Conservation (phyloP, 23 red algal species). For the Gracilariopsis chorda region DNA sequence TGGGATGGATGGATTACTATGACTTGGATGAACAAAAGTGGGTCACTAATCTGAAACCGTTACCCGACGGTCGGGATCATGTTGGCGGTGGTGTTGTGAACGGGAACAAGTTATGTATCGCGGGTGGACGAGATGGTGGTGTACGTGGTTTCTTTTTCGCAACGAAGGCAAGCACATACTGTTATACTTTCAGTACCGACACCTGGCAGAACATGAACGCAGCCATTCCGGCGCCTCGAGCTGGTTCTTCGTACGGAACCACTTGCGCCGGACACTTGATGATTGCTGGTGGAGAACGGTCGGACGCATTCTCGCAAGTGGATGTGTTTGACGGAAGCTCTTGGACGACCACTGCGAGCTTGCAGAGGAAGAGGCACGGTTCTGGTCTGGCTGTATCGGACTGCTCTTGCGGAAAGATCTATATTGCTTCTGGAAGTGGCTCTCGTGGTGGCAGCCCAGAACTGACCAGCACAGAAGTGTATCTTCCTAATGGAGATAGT, state of each 20-base stretch:
- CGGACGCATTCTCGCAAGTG: constrained; percentile 11
- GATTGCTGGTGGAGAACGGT: constrained; percentile 60
- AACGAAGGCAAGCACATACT: neutral
- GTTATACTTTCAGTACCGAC: neutral
- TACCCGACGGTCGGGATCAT: constrained; percentile 58
- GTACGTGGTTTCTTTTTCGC: constrained; percentile 10
- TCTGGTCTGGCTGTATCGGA: constrained; percentile 37
- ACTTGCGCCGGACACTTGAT: constrained; percentile 23
- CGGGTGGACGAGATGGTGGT: constrained; percentile 67
- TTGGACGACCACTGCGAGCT: neutral
- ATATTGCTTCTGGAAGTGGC: constrained; percentile 64
- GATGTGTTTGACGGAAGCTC: constrained; percentile 43
- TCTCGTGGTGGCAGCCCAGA: constrained; percentile 53
- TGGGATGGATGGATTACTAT: constrained; percentile 44
- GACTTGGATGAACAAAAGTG: constrained; percentile 21
- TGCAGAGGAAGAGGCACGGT: constrained; percentile 32
- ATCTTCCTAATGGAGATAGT: constrained; percentile 3
- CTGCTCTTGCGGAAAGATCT: constrained; percentile 60
- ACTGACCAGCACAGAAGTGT: constrained; percentile 60
- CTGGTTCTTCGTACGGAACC: neutral
- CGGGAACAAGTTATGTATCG: constrained; percentile 44
- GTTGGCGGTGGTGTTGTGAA: constrained; percentile 40
- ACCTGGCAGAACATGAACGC: neutral
- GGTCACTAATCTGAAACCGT: neutral
- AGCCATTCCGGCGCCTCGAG: constrained; percentile 12